Evolutionary conservation across 1,284 basidiomycete species (phyloP), one percentile per base, ranked within the genome.

Genomic region (Microbotryum lychnidis-dioicae): DNA sequence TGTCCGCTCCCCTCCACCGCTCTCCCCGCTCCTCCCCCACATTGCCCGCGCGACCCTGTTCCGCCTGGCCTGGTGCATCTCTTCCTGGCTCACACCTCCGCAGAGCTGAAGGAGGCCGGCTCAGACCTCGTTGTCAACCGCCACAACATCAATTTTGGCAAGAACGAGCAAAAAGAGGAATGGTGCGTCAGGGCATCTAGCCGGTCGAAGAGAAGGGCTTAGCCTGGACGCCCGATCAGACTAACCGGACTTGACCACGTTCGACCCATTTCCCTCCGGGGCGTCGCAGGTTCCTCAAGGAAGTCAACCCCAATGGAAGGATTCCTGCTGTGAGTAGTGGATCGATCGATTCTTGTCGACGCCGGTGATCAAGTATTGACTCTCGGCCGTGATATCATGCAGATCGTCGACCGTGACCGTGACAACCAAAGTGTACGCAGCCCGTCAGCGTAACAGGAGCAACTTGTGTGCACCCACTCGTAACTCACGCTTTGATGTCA

Each of bases 271-370:
- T 16, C 52, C 9, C n/a, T 20, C 58, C 23, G 8, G 27, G 27
- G 31, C 27, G 27, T 12, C 53, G 61, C 37, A 61, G 62, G 62
- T 66, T 58, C 64, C 50, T 57, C 27, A 72, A 80, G 48, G 55
- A 57, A 64, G 75, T 87, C 69, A 86, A 86, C 73, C 84, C 79
- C 44, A 86, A 82, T 73, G 85, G 84, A 2, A 77, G 83, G 33
- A 85, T 63, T 25, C 59, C 64, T 10, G 53, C 58, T 6, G 54
- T 58, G 20, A 4, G 55, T 14, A 6, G 7, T 37, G 12, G 18
- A n/a, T 18, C 21, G 33, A 21, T 6, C 8, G 44, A 23, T 0
- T 20, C 25, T 51, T 27, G 12, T 25, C 20, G 18, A 29, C 42
- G 29, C 45, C 10, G 14, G 27, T 6, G n/a, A 29, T 31, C 31